Percentiles rank a stretch among this genome's conserved stretches.
These are phyloP conservation scores for Ettlia oleoabundans DNA, from an alignment of 139 green algal species.

Conservation along the genomic window DNA sequence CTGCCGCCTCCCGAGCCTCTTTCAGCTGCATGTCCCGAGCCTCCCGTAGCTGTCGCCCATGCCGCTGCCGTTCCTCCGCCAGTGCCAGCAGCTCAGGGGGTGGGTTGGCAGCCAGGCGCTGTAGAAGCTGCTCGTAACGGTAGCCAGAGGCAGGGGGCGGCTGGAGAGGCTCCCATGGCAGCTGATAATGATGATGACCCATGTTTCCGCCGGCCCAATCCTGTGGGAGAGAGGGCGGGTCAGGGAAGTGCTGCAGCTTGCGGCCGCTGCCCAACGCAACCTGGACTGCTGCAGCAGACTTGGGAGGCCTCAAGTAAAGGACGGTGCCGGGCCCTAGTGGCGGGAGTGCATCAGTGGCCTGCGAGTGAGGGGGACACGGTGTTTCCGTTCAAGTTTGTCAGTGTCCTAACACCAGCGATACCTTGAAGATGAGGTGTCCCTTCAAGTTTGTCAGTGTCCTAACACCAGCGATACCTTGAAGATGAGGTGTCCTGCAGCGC, in stretches of 20 bases:
- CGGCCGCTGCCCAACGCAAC: conserved; percentile 16
- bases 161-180: conserved; percentile 20
- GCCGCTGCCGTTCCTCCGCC: not conserved
- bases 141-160: conserved; percentile 3
- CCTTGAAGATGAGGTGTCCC: too few species aligned
- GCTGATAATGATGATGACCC: too few species aligned
- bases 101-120: conserved; percentile 1
- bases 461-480: too few species aligned
- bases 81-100: conserved; percentile 14
- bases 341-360: not conserved
- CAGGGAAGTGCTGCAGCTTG: conserved; percentile 12
- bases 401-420: too few species aligned
- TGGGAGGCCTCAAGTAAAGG: conserved; percentile 4
- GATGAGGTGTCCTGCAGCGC: too few species aligned
- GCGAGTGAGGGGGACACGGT: too few species aligned
- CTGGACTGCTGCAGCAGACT: not conserved
- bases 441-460: too few species aligned
- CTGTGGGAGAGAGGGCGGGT: not conserved
- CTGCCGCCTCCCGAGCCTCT: not conserved
- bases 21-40: not conserved
- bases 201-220: too few species aligned
- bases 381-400: too few species aligned
- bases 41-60: not conserved
- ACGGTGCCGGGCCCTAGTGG: conserved; percentile 12
- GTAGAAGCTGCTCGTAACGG: conserved; percentile 8